These are phyloP conservation scores for Purpureocillium lavendulum DNA, from an alignment of 2,329 filamentous ascomycete species.

Conservation along the genomic window DNA sequence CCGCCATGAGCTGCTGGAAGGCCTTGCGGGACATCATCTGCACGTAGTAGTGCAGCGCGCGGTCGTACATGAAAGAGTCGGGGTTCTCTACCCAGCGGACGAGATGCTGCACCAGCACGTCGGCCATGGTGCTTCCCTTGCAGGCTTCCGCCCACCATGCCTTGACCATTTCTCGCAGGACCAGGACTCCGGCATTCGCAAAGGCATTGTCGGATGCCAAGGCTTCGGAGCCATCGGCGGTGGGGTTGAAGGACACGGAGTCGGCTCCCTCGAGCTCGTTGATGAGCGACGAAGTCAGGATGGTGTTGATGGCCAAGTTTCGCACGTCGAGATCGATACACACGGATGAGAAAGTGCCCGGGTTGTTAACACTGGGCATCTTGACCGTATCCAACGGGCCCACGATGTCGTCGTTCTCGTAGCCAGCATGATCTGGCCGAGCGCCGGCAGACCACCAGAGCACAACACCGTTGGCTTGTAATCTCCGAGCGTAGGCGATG, in stretches of 20 bases:
- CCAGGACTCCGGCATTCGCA: constrained; percentile 80
- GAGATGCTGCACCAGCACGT: constrained; percentile 94
- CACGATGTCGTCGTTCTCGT: constrained; percentile 85
- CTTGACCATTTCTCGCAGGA: constrained; percentile 96
- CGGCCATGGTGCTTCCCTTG: constrained; percentile 84
- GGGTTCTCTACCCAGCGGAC: constrained; percentile 96
- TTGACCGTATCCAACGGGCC: constrained; percentile 77
- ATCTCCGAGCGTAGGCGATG: constrained; percentile 80
- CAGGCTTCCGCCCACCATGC: constrained; percentile 96
- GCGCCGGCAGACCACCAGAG: constrained; percentile 92
- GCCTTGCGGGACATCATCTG: constrained; percentile 98
- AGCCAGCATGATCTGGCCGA: constrained; percentile 87
- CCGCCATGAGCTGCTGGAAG: constrained; percentile 91
- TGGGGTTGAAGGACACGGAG: constrained; percentile 69
- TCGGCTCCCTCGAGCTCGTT: constrained; percentile 92
- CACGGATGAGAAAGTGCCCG: constrained; percentile 89
- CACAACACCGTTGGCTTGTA: constrained; percentile 88
- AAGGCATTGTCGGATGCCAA: constrained; percentile 86
- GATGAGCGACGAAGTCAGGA: constrained; percentile 90
- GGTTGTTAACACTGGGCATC: constrained; percentile 90
- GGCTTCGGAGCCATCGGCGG: constrained; percentile 33
- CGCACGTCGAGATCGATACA: constrained; percentile 92
- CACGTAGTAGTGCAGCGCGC: constrained; percentile 90
- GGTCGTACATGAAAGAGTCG: constrained; percentile 90
- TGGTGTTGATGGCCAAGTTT: constrained; percentile 95